Conservation (phyloP, 1,284 basidiomycete genomes). For the Ustanciosporium gigantosporum region DNA sequence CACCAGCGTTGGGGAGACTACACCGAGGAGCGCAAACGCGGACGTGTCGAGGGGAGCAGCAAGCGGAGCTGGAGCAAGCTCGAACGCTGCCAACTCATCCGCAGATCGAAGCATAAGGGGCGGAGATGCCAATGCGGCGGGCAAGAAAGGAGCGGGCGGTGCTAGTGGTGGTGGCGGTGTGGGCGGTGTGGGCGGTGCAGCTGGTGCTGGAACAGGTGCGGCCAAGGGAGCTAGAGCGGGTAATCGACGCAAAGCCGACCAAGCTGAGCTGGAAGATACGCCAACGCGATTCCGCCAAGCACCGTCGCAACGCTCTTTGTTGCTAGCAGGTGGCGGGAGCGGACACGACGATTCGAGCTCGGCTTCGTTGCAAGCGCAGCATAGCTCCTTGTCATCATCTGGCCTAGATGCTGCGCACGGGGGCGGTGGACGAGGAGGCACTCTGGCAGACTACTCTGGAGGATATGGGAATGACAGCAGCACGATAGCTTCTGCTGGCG, state of each 20-base stretch:
- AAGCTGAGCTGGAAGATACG: constrained; percentile 34
- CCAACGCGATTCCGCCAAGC: constrained; percentile 28
- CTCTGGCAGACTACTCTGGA: constrained; percentile 25
- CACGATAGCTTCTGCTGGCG: constrained; percentile 16
- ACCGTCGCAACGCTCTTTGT: constrained; percentile 23
- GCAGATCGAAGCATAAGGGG: constrained; percentile 17
- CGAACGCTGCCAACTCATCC: neutral
- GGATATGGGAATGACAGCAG: constrained; percentile 23
- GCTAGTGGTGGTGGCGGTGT: neutral
- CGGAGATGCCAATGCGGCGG: neutral
- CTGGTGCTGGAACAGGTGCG: neutral
- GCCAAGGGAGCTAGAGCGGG: constrained; percentile 4
- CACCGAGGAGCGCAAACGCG: constrained; percentile 4
- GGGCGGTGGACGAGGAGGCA: constrained; percentile 13
- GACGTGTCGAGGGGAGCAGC: neutral
- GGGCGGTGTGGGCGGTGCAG: neutral
- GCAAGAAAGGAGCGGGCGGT: neutral
- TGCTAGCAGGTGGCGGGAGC: constrained; percentile 11
- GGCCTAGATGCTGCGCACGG: constrained; percentile 29
- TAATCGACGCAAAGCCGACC: constrained; percentile 31
- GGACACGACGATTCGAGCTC: constrained; percentile 9
- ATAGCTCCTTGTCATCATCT: constrained; percentile 17
- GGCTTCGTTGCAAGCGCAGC: constrained; percentile 26
- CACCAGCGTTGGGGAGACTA: constrained; percentile 16
- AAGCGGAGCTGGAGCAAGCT: neutral